Conservation (phyloP, 2,329 filamentous ascomycete genomes). For the Daldinia eschscholtzii region DNA sequence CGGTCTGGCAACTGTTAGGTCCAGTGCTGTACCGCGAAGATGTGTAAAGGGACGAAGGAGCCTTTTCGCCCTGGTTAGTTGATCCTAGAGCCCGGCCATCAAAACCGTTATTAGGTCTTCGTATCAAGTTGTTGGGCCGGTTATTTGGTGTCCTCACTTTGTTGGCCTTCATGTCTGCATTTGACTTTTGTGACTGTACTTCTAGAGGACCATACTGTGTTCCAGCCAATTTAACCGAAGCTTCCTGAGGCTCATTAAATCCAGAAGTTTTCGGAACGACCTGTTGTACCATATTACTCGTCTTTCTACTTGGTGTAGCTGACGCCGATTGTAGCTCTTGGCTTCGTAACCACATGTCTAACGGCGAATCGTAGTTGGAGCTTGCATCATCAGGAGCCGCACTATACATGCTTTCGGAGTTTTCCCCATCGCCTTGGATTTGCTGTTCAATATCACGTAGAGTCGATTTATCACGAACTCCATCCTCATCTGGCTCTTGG, state of each 20-base stretch:
- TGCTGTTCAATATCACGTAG: constrained; percentile 4
- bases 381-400: constrained; percentile 34
- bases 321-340: constrained; percentile 46
- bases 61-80: constrained; percentile 31
- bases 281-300: constrained; percentile 37
- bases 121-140: constrained; percentile 28
- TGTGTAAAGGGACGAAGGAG: constrained; percentile 45
- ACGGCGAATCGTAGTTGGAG: constrained; percentile 45
- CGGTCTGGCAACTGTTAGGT: constrained; percentile 44
- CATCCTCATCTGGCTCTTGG: background rate
- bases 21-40: constrained; percentile 48
- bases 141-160: constrained; percentile 14
- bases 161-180: constrained; percentile 2
- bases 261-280: constrained; percentile 18
- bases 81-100: constrained; percentile 2
- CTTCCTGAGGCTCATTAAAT: background rate
- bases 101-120: constrained; percentile 14
- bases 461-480: background rate
- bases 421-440: background rate
- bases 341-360: constrained; percentile 51
- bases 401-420: constrained; percentile 17
- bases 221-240: background rate
- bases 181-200: constrained; percentile 3
- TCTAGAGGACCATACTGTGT: background rate
- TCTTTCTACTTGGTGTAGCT: constrained; percentile 40